Evolutionary conservation across 495 filamentous ascomycete genomes (phyloP).

Genomic region (Melanomma pulvis-pyrius): DNA sequence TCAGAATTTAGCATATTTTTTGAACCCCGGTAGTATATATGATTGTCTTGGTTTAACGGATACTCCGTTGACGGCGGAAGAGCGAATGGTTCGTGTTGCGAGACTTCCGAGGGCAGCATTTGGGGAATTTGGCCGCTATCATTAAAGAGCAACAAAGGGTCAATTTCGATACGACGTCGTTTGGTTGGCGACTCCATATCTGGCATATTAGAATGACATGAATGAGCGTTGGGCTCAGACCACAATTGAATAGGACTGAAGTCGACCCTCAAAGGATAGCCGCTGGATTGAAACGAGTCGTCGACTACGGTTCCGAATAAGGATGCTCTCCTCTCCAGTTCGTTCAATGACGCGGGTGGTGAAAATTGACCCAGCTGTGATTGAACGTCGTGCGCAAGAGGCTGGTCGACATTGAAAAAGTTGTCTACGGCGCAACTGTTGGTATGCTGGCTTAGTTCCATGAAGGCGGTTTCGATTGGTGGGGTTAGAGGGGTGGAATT

Average conservation of each 20-base stretch:
- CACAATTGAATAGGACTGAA: neutral
- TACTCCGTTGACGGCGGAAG: neutral
- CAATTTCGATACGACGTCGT: constrained; percentile 10
- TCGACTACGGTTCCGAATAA: neutral
- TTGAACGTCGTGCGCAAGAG: neutral
- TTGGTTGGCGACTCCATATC: neutral
- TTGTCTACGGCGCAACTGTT: neutral
- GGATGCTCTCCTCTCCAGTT: neutral
- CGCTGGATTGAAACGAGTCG: neutral
- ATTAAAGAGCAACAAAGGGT: constrained; percentile 8
- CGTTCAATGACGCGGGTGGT: neutral
- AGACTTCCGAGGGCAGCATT: neutral
- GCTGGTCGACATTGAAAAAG: neutral
- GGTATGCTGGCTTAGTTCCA: neutral
- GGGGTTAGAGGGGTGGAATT: constrained; percentile 4
- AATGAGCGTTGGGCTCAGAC: neutral
- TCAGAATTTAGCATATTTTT: neutral
- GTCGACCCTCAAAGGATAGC: neutral
- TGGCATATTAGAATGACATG: neutral
- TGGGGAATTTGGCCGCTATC: neutral
- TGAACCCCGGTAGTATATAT: neutral
- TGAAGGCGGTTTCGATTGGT: neutral
- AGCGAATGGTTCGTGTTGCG: neutral
- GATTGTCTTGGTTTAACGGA: neutral
- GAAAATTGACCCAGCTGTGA: neutral